Conservation (phyloP, 164 flowering plant species). For the Warburgia ugandensis region DNA sequence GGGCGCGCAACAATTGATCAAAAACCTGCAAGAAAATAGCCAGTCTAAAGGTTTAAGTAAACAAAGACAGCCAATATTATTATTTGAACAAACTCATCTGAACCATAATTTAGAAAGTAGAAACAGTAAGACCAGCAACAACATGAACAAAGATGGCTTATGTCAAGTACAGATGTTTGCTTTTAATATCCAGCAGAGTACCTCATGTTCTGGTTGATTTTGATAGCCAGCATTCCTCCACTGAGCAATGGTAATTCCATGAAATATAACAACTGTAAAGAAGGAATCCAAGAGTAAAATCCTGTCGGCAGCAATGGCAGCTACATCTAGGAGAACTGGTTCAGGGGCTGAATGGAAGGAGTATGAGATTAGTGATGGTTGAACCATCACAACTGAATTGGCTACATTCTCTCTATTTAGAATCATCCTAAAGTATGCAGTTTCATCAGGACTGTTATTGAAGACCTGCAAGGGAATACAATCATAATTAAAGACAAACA, state of each 20-base stretch:
- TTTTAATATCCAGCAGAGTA: constrained; percentile 14
- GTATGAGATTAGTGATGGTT: constrained; percentile 90
- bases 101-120: neutral
- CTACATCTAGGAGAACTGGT: constrained; percentile 90
- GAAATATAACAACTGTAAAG: constrained; percentile 86
- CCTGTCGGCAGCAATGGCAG: constrained; percentile 83
- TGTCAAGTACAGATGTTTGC: neutral
- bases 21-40: constrained; percentile 48
- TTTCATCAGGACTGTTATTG: constrained; percentile 97
- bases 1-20: constrained; percentile 74
- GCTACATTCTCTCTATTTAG: constrained; percentile 86
- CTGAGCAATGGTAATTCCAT: constrained; percentile 83
- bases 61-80: neutral
- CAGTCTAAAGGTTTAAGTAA: neutral
- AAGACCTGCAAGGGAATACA: constrained; percentile 27
- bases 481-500: neutral
- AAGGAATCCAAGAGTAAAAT: constrained; percentile 84
- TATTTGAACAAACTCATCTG: neutral
- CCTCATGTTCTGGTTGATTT: constrained; percentile 79
- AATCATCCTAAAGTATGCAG: constrained; percentile 92
- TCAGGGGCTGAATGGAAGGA: constrained; percentile 78
- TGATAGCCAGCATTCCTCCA: constrained; percentile 97
- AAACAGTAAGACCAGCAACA: neutral
- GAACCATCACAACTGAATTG: constrained; percentile 96
- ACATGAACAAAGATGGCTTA: neutral